A percentile compares a stretch with the other conserved stretches of the same genome.
Conservation (phyloP, 495 filamentous ascomycete genomes). For the Aspergillus cristatus region DNA sequence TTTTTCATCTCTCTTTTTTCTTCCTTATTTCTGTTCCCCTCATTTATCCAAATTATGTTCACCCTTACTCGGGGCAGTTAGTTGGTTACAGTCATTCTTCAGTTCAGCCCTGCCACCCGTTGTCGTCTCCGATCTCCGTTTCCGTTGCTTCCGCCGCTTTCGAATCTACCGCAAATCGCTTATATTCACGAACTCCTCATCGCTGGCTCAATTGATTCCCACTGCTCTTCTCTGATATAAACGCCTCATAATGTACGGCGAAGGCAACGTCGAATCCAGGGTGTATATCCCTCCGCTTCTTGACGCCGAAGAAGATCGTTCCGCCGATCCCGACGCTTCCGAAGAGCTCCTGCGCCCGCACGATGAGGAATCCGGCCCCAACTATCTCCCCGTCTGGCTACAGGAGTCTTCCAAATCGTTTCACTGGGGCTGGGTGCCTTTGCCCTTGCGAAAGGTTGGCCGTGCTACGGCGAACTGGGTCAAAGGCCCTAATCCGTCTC, state of each 20-base stretch:
- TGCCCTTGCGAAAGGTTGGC: constrained; percentile 39
- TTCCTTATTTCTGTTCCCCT: constrained; percentile 4
- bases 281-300: constrained; percentile 26
- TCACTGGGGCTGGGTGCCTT: constrained; percentile 43
- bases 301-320: constrained; percentile 24
- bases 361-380: constrained; percentile 26
- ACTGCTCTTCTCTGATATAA: constrained; percentile 1
- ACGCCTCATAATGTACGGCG: constrained; percentile 23
- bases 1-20: constrained; percentile 4
- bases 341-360: constrained; percentile 27
- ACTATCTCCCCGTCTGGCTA: constrained; percentile 40
- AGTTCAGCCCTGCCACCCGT: not conserved
- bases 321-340: constrained; percentile 33
- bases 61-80: not conserved
- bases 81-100: constrained; percentile 7
- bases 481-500: constrained; percentile 59
- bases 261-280: constrained; percentile 26
- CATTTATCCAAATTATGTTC: not conserved
- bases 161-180: too few species aligned
- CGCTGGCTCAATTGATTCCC: constrained; percentile 4
- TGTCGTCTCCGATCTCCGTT: too few species aligned
- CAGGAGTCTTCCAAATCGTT: constrained; percentile 46
- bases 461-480: constrained; percentile 51
- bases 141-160: too few species aligned
- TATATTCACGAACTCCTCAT: not conserved